Conservation (phyloP, 2,329 filamentous ascomycete genomes). For the Scorias spongiosa region DNA sequence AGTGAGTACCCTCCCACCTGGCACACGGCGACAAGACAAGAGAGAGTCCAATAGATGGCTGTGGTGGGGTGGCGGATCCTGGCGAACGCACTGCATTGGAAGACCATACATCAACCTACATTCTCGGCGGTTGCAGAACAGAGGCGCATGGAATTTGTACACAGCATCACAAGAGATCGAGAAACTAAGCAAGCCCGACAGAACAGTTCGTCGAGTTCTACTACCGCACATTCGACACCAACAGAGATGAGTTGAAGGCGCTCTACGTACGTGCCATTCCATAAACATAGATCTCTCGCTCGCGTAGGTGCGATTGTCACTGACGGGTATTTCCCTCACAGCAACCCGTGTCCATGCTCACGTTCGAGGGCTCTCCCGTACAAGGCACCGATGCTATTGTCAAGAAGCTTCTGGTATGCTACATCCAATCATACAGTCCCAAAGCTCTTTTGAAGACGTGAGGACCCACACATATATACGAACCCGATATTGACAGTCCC, state of each 20-base stretch:
- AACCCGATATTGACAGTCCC: too few relatives aligned
- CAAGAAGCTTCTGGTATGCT: slow-evolving; percentile 64
- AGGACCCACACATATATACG: too few relatives aligned
- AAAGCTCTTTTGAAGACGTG: background rate
- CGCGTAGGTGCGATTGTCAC: background rate
- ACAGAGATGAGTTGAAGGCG: slow-evolving; percentile 46
- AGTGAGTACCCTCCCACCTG: slow-evolving; percentile 8
- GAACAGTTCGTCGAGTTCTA: slow-evolving; percentile 83
- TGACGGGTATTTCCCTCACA: slow-evolving; percentile 22
- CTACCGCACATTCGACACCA: slow-evolving; percentile 70
- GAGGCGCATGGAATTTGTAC: too few relatives aligned
- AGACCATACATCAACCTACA: too few relatives aligned
- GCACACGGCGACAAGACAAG: background rate
- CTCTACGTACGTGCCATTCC: slow-evolving; percentile 58
- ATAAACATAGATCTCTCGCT: too few relatives aligned
- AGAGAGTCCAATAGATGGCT: background rate
- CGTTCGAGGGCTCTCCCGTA: slow-evolving; percentile 61
- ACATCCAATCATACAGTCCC: too few relatives aligned
- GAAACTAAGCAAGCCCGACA: slow-evolving; percentile 23
- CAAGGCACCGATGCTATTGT: slow-evolving; percentile 52
- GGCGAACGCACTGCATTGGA: too few relatives aligned
- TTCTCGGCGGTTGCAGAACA: too few relatives aligned
- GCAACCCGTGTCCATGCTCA: slow-evolving; percentile 80
- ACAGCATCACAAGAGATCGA: background rate
- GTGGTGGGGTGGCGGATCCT: too few relatives aligned